phyloP scores from a whole-genome alignment of 2,329 filamentous ascomycete species.

The Fusarium guadeloupense region DNA sequence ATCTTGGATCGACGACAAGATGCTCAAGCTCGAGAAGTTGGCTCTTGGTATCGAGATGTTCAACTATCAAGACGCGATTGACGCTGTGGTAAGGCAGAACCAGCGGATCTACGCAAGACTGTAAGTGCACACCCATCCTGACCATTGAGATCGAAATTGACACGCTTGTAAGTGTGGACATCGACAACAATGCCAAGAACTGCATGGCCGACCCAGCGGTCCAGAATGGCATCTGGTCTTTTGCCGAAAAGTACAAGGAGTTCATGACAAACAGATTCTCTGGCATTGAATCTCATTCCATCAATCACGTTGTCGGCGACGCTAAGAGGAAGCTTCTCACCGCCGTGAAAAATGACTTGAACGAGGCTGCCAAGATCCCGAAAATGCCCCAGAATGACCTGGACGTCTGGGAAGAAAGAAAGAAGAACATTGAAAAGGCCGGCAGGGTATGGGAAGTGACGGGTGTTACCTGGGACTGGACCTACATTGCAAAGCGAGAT shows the following conservation, averaged over 20 bases:
- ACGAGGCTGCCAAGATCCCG: background rate
- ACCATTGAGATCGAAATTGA: background rate
- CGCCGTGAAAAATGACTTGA: background rate
- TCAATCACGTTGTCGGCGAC: background rate
- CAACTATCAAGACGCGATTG: background rate
- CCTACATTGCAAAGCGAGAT: background rate
- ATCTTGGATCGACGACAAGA: background rate
- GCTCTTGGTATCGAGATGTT: slow-evolving; percentile 16
- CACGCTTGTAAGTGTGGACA: background rate
- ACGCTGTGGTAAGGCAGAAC: slow-evolving; percentile 1
- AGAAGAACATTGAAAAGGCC: background rate
- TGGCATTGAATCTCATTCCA: background rate
- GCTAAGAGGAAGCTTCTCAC: background rate
- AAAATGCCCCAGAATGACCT: rapidly evolving
- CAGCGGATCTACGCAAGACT: background rate
- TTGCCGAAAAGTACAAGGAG: slow-evolving; percentile 5
- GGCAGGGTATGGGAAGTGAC: background rate
- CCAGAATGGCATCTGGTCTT: slow-evolving; percentile 10
- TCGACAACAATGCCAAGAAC: slow-evolving; percentile 4
- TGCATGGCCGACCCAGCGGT: slow-evolving; percentile 1
- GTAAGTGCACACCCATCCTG: background rate
- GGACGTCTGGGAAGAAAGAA: background rate
- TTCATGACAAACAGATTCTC: slow-evolving; percentile 8
- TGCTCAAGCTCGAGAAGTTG: background rate
- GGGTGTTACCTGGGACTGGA: background rate